phyloP scores from a whole-genome alignment of 2,329 filamentous ascomycete species.

The Balansia obtecta region DNA sequence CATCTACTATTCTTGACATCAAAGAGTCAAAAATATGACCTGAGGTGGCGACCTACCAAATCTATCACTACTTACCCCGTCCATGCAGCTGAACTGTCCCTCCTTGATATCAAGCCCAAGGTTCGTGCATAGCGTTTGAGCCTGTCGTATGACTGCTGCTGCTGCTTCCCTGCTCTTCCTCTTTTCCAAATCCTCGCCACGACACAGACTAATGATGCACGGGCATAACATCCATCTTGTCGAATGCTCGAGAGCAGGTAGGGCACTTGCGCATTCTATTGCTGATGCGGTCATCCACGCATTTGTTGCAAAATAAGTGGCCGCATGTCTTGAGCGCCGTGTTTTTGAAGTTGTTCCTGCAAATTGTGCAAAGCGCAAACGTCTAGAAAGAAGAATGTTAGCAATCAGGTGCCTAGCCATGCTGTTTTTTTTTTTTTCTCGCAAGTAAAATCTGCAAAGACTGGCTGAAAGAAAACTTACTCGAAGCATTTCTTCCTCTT shows the following conservation, averaged over 20 bases:
- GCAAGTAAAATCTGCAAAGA: neutral
- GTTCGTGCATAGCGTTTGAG: neutral
- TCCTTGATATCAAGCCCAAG: neutral
- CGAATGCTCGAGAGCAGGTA: constrained; percentile 84
- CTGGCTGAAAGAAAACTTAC: constrained; percentile 39
- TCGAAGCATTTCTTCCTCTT: constrained; percentile 74
- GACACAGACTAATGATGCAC: constrained; percentile 36
- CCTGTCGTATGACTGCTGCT: too few relatives aligned
- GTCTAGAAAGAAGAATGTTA: constrained; percentile 15
- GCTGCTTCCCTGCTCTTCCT: neutral
- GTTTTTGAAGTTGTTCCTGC: constrained; percentile 87
- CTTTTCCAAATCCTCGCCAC: neutral
- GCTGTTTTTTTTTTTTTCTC: too few relatives aligned
- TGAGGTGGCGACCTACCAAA: neutral
- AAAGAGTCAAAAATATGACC: neutral
- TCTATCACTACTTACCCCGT: neutral
- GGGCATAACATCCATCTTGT: constrained; percentile 78
- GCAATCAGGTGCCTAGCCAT: constrained; percentile 11
- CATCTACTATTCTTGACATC: neutral
- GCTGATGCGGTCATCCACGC: constrained; percentile 77
- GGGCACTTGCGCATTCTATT: constrained; percentile 93
- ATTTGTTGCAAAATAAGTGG: constrained; percentile 84
- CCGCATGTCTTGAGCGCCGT: constrained; percentile 88
- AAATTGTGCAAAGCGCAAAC: constrained; percentile 67
- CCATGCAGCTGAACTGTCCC: neutral